phyloP scores from a whole-genome alignment of 306 rosid species.

The Glycine latifolia region DNA sequence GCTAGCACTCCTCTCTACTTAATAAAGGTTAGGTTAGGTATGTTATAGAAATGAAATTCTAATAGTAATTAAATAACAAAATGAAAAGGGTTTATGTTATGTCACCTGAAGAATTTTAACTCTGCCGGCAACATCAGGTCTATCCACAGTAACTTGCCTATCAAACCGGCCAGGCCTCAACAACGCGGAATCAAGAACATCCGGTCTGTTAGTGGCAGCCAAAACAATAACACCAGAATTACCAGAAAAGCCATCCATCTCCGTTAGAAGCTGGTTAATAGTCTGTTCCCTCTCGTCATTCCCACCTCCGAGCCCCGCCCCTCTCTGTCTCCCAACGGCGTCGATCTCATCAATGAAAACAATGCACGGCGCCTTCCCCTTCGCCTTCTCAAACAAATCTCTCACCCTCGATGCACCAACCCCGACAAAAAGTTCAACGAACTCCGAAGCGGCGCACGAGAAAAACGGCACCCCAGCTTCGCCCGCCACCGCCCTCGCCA shows the following conservation, averaged over 20 bases:
- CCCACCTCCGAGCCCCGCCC: conserved; percentile 99
- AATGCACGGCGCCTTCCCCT: conserved; percentile 97
- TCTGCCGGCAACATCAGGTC: conserved; percentile 98
- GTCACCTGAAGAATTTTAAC: conserved; percentile 95
- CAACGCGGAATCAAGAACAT: conserved; percentile 90
- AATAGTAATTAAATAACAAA: no score
- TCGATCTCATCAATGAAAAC: conserved; percentile 98
- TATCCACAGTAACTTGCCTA: conserved; percentile 95
- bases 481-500: conserved; percentile 94
- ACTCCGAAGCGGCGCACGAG: conserved; percentile 97
- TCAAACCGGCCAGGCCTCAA: conserved; percentile 95
- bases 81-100: no score
- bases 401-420: conserved; percentile 98
- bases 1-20: no score
- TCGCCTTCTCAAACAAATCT: conserved; percentile 97
- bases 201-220: conserved; percentile 98
- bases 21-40: no score
- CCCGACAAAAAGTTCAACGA: conserved; percentile 92
- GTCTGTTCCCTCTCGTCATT: conserved; percentile 99
- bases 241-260: conserved; percentile 99
- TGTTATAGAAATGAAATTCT: no score
- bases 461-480: conserved; percentile 97
- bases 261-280: conserved; percentile 95
- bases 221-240: conserved; percentile 95
- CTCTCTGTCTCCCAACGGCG: conserved; percentile 99